phyloP scores from a whole-genome alignment of 139 green algal genomes.

The Edaphochlamys debaryana region DNA sequence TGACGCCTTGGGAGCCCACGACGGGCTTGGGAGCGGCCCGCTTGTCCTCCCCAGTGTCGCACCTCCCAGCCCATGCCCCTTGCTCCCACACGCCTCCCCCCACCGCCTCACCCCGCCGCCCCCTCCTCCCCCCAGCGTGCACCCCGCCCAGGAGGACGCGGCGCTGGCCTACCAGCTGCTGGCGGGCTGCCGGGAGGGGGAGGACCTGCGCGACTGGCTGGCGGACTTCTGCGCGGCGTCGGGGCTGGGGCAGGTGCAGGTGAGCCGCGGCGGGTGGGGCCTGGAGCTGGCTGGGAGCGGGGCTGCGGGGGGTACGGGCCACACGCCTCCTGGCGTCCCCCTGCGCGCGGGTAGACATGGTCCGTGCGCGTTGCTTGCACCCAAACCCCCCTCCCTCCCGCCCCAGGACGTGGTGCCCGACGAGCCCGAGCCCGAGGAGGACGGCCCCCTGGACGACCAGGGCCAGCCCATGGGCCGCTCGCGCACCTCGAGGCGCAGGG shows the following conservation, averaged over 20 bases:
- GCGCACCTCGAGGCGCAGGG: background rate
- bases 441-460: background rate
- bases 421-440: background rate
- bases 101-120: no score
- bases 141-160: conserved; percentile 31
- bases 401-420: background rate
- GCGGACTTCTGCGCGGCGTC: conserved; percentile 27
- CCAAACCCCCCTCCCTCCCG: no score
- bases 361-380: no score
- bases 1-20: no score
- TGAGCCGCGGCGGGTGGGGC: background rate
- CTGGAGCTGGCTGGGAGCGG: no score
- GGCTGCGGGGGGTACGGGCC: background rate
- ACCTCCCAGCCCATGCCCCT: no score
- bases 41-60: no score
- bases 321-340: no score
- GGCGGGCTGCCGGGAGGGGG: conserved; percentile 7
- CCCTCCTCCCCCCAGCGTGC: background rate
- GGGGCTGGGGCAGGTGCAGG: conserved; percentile 12
- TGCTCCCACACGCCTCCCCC: no score
- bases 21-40: no score
- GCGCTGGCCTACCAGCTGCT: conserved; percentile 37
- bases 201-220: conserved; percentile 29
- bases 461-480: conserved; percentile 22
- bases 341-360: no score